Conservation (phyloP, 2,329 filamentous ascomycete genomes). For the Phaeosphaeriaceae sp. region DNA sequence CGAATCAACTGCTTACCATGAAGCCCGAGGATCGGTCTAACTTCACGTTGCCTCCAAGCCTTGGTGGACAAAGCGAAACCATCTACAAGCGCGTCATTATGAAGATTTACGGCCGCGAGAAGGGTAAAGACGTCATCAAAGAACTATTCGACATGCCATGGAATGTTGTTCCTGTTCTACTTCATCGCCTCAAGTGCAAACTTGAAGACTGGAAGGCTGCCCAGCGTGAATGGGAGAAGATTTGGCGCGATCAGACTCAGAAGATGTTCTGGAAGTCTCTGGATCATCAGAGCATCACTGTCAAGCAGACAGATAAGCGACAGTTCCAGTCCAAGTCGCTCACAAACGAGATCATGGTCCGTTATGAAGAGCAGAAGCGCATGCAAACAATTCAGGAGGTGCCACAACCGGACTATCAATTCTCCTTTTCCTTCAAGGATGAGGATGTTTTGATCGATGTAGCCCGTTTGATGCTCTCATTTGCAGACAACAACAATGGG, state of each 20-base stretch:
- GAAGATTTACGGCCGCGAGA: conserved; percentile 91
- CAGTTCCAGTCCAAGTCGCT: conserved; percentile 89
- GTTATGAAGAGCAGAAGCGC: conserved; percentile 87
- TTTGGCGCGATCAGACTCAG: conserved; percentile 96
- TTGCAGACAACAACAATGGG: conserved; percentile 50
- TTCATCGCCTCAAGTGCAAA: conserved; percentile 91
- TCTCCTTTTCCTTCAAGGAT: conserved; percentile 73
- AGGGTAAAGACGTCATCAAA: conserved; percentile 82
- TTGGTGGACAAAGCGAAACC: conserved; percentile 91
- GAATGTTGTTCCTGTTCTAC: conserved; percentile 84
- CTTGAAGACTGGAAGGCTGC: conserved; percentile 98
- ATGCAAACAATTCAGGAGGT: conserved; percentile 66
- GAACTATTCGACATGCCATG: conserved; percentile 86
- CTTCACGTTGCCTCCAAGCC: conserved; percentile 80
- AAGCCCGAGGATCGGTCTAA: conserved; percentile 70
- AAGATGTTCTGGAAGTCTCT: conserved; percentile 95
- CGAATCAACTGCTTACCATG: conserved; percentile 86
- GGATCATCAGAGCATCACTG: conserved; percentile 92
- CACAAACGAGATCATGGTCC: conserved; percentile 87
- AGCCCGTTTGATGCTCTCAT: conserved; percentile 53
- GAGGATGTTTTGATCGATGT: conserved; percentile 60
- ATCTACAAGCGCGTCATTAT: conserved; percentile 98
- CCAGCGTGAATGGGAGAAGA: conserved; percentile 97
- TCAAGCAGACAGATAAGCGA: conserved; percentile 88
- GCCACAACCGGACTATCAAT: conserved; percentile 72